Conservation (phyloP, 2,329 filamentous ascomycete species). For the Tolypocladium ovalisporum region DNA sequence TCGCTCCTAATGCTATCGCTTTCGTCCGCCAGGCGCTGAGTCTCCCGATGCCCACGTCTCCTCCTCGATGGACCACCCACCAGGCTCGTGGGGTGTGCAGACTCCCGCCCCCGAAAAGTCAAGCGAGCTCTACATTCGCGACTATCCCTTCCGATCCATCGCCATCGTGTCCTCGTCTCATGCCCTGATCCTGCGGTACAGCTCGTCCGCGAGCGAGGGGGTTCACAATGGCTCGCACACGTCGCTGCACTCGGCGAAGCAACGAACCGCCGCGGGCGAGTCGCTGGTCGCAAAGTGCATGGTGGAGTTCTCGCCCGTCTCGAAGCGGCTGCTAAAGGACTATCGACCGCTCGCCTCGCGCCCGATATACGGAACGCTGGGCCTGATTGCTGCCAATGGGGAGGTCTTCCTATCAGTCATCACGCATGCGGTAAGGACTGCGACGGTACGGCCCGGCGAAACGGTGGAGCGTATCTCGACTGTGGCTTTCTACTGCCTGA, state of each 20-base stretch:
- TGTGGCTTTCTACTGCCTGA: constrained; percentile 91
- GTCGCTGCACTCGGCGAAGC: constrained; percentile 36
- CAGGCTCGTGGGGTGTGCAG: constrained; percentile 33
- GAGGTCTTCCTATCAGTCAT: constrained; percentile 91
- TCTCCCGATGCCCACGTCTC: constrained; percentile 3
- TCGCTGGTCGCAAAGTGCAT: constrained; percentile 56
- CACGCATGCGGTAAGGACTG: constrained; percentile 66
- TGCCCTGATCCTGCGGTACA: constrained; percentile 77
- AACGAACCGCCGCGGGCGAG: constrained; percentile 30
- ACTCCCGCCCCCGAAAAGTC: constrained; percentile 45
- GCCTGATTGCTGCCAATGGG: constrained; percentile 69
- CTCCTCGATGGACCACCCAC: constrained; percentile 34
- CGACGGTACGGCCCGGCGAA: constrained; percentile 76
- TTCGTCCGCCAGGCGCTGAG: constrained; percentile 4
- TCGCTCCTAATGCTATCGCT: constrained; percentile 4
- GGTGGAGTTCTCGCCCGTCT: constrained; percentile 68
- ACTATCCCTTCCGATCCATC: constrained; percentile 78
- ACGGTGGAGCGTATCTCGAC: constrained; percentile 77
- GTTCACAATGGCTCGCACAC: constrained; percentile 47
- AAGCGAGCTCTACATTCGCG: constrained; percentile 73
- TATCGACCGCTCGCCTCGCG: constrained; percentile 67
- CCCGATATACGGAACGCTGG: constrained; percentile 75
- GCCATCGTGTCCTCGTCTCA: constrained; percentile 72
- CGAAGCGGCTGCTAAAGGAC: constrained; percentile 57
- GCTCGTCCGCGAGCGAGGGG: constrained; percentile 49